phyloP scores from a whole-genome alignment of 1,284 basidiomycete genomes.

The Somion occarium region DNA sequence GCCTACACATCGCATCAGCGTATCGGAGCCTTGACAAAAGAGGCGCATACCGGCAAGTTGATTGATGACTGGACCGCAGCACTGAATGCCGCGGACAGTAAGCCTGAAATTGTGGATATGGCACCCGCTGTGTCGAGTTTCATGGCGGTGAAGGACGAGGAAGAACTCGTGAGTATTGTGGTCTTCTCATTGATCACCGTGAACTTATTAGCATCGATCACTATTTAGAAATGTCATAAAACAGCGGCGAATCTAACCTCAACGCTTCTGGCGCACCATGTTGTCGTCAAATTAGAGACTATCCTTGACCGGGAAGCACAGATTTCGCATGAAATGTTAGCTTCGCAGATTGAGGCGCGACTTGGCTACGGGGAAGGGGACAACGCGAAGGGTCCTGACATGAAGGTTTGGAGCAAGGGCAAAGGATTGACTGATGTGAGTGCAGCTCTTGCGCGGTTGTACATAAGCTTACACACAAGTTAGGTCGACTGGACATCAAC shows the following conservation, averaged over 20 bases:
- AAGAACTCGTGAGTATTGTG: conserved; percentile 70
- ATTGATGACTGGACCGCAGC: conserved; percentile 75
- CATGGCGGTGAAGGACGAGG: conserved; percentile 86
- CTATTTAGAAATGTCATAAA: conserved; percentile 68
- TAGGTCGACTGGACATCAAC: conserved; percentile 85
- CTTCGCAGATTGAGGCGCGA: conserved; percentile 80
- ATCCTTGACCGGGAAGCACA: conserved; percentile 91
- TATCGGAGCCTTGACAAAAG: conserved; percentile 73
- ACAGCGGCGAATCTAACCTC: conserved; percentile 80
- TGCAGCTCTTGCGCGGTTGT: conserved; percentile 11
- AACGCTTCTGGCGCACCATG: conserved; percentile 82
- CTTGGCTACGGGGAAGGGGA: conserved; percentile 81
- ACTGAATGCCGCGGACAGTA: conserved; percentile 43
- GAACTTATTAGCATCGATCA: background rate
- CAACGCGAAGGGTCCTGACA: conserved; percentile 74
- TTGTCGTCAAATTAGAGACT: conserved; percentile 84
- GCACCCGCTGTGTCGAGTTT: conserved; percentile 70
- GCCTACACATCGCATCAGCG: conserved; percentile 53
- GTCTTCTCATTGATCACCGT: background rate
- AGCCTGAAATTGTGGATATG: conserved; percentile 79
- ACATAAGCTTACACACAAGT: too few relatives aligned
- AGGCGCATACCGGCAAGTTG: conserved; percentile 76
- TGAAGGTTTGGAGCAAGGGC: conserved; percentile 85
- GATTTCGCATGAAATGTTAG: conserved; percentile 84
- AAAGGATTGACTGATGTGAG: conserved; percentile 69